Evolutionary conservation across 306 rosid species (phyloP), one percentile per base, ranked within the genome.

Genomic region (Dryas alaskensis): DNA sequence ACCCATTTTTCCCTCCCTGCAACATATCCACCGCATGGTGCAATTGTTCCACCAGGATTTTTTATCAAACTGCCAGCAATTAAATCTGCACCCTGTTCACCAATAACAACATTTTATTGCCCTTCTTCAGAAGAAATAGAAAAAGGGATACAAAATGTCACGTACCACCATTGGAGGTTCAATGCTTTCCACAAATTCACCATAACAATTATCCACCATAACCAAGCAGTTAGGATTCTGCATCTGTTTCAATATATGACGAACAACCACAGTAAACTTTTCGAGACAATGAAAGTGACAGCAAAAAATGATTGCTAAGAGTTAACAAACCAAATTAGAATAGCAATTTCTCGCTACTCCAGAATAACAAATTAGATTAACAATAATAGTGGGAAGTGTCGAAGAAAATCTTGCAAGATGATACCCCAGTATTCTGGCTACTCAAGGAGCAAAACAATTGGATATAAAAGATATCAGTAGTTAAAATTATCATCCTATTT

Each of bases 161-260:
- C 96, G 9, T 86, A 93, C 98, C 94, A 93, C 92, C 84, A 82
- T 81, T 45, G 97, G 91, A 86, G 98, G 98, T 79, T 93, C 98
- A 73, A 83, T 77, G 74, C 79, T 79, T 83, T 93, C 98, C 78
- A 91, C 98, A 85, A 93, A 91, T 83, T 93, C 97, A 11, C 97
- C 98, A 77, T 91, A 93, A 75, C 98, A 93, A 78, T 91, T 93
- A 81, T 93, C 98, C 79, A 93, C 97, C 98, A 93, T 86, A 73
- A 93, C 91, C 76, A 79, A 83, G 78, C 98, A 93, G 67, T 84
- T 83, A 46, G 98, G 89, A 58, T 88, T 91, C 87, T 91, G 98
- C 89, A 51, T 73, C 98, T 93, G 90, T 25, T 44, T 39, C 10
- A 49, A 80, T 52, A 42, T 8, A 63, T 69, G 17, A 10, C 7